Evolutionary conservation across 306 rosid species (phyloP).

Genomic region (Cicer bijugum): DNA sequence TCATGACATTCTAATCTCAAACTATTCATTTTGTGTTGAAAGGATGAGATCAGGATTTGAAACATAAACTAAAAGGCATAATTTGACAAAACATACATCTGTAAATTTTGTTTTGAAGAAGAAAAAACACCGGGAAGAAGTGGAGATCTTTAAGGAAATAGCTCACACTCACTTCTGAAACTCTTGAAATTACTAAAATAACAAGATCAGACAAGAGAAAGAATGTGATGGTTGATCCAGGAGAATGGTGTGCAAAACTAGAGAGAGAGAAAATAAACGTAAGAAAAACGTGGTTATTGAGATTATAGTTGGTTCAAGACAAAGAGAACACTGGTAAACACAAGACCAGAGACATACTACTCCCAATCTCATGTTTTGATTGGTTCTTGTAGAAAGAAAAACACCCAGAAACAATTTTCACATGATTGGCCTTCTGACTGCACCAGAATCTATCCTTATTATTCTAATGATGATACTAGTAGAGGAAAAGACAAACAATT

Average conservation of each 20-base stretch:
- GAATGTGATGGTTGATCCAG: background rate
- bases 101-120: background rate
- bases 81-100: background rate
- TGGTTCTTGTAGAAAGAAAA: constrained; percentile 12
- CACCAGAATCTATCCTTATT: background rate
- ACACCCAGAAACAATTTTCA: background rate
- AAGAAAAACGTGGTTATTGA: background rate
- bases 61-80: background rate
- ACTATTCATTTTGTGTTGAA: background rate
- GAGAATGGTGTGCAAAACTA: background rate
- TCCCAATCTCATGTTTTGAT: background rate
- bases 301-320: background rate
- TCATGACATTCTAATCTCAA: background rate
- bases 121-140: background rate
- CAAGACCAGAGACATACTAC: background rate
- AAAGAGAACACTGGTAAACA: background rate
- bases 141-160: background rate
- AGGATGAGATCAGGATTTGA: background rate
- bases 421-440: background rate
- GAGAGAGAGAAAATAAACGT: background rate
- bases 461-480: no score
- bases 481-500: no score
- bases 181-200: background rate
- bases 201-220: background rate
- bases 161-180: background rate